These are phyloP conservation scores for Phytopythium sindhum DNA, from an alignment of 352 stramenopile species.

Conservation along the genomic window DNA sequence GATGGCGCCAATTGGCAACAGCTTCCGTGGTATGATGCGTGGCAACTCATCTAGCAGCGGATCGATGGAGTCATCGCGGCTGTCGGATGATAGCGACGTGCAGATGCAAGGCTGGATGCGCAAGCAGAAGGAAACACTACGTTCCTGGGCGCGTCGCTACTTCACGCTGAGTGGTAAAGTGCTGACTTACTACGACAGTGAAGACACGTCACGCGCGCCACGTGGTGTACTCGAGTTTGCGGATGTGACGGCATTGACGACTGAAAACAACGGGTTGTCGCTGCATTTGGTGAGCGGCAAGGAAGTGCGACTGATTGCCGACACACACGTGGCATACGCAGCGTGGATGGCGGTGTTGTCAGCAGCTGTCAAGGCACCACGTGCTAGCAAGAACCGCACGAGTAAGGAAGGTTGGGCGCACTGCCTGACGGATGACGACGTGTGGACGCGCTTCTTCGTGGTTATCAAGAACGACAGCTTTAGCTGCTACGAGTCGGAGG, in stretches of 20 bases:
- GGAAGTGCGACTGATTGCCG: conserved; percentile 70
- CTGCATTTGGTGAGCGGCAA: conserved; percentile 63
- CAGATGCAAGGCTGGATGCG: conserved; percentile 84
- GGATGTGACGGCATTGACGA: conserved; percentile 66
- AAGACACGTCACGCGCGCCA: conserved; percentile 56
- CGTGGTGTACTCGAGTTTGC: conserved; percentile 67
- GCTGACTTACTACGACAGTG: conserved; percentile 80
- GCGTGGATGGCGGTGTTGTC: conserved; percentile 75
- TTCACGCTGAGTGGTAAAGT: conserved; percentile 71
- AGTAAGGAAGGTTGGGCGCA: conserved; percentile 74
- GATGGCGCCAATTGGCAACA: conserved; percentile 53
- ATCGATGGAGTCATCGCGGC: conserved; percentile 36
- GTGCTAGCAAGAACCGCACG: conserved; percentile 41
- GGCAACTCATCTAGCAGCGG: conserved; percentile 51
- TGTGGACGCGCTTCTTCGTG: conserved; percentile 72
- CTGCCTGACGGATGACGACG: conserved; percentile 70
- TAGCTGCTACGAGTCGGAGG: conserved; percentile 72
- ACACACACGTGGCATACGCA: conserved; percentile 76
- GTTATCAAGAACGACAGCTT: conserved; percentile 77
- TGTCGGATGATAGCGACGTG: conserved; percentile 67
- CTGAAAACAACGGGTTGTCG: conserved; percentile 73
- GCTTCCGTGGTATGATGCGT: conserved; percentile 62
- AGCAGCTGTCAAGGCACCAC: conserved; percentile 54
- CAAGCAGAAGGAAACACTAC: conserved; percentile 79
- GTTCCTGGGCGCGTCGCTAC: conserved; percentile 63